Evolutionary conservation across 768 basidiomycete genomes (phyloP), one percentile per base, ranked within the genome.

Genomic region (Scleroderma bovista): DNA sequence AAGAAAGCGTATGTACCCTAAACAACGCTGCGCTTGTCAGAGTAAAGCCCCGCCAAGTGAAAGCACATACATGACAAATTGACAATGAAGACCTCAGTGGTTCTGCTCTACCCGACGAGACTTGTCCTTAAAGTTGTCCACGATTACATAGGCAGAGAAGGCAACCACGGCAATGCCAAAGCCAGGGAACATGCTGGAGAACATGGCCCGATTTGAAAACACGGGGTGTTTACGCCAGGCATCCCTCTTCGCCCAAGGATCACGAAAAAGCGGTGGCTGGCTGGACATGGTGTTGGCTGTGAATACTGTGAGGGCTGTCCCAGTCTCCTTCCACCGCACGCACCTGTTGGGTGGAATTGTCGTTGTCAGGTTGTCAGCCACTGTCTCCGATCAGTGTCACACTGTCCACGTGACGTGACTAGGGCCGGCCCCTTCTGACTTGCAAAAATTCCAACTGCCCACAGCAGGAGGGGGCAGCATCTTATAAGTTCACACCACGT

Each of bases 191-290:
- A 95, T 66, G 73, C 80, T 92, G 60, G 85, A 75, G 73, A 97
- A 85, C 89, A 93, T 93, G 58, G 80, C 78, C 37, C 84, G 81
- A 57, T 85, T 87, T 53, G 83, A 78, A 74, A 96, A 96, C 48
- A 94, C 80, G n/a, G 88, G 84, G 60, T 81, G 83, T 66, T 84
- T 92, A 60, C 93, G 79, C 93, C 92, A 96, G 34, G 91, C 89
- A 58, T 96, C 93, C 53, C 83, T 74, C 71, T 88, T 93, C 19
- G 90, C 89, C 93, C 93, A 96, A 45, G 93, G 92, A 66, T 96
- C 93, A 68, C 91, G 84, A 63, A 84, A 93, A 47, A 88, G 72
- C n/a, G 83, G 85, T 48, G 73, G 44, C 12, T 31, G 75, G 54
- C 78, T 79, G 46, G 80, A 60, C 83, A 88, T 86, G 41, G 33